Conservation (phyloP, 2,329 filamentous ascomycete genomes). For the Capronia americana region DNA sequence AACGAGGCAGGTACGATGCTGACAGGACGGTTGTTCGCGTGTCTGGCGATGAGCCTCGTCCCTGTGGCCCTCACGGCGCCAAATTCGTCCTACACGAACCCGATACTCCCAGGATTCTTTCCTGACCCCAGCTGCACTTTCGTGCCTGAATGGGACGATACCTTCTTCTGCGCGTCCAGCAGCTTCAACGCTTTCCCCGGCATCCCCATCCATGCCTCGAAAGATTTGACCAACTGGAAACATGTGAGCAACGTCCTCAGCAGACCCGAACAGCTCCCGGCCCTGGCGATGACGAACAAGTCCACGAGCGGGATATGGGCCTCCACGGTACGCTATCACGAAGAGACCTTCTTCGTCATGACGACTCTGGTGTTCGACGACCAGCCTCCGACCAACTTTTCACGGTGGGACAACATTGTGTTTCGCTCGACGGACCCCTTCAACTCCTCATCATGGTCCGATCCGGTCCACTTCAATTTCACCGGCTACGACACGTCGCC, state of each 20-base stretch:
- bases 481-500: constrained; percentile 55
- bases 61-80: neutral
- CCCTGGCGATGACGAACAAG: neutral
- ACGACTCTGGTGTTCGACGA: constrained; percentile 48
- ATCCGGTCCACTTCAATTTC: constrained; percentile 49
- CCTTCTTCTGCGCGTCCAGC: constrained; percentile 17
- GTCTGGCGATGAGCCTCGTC: neutral
- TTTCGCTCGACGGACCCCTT: constrained; percentile 51
- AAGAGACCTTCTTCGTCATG: constrained; percentile 55
- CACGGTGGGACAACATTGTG: constrained; percentile 46
- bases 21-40: neutral
- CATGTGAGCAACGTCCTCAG: constrained; percentile 2
- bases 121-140: neutral
- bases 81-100: neutral
- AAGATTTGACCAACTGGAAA: constrained; percentile 13
- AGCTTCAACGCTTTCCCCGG: constrained; percentile 9
- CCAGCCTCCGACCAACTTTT: constrained; percentile 38
- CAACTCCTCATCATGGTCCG: constrained; percentile 53
- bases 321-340: constrained; percentile 53
- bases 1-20: neutral
- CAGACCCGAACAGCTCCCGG: neutral
- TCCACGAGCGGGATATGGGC: constrained; percentile 53
- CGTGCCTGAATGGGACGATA: neutral
- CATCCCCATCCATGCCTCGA: constrained; percentile 12
- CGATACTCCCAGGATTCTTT: neutral